These are phyloP conservation scores for Rhizodiscina lignyota DNA, from an alignment of 495 filamentous ascomycete genomes.

Conservation along the genomic window DNA sequence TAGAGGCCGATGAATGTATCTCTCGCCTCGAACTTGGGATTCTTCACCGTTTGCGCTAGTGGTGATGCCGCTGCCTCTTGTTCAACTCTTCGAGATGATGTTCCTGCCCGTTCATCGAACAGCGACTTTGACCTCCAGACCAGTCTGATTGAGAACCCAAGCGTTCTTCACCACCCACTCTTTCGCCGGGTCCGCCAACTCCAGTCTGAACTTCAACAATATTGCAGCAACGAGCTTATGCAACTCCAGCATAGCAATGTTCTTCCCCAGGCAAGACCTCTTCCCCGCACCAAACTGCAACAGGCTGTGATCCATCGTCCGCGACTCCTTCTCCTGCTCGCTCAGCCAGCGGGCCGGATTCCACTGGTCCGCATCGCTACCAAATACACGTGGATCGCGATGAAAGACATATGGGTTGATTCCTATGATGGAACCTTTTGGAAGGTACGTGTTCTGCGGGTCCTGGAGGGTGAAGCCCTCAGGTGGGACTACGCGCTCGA, in stretches of 20 bases:
- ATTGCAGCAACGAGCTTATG: slow-evolving; percentile 7
- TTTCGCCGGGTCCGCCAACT: too few species aligned
- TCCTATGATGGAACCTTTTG: slow-evolving; percentile 6
- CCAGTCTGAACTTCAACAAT: too few species aligned
- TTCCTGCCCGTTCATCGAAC: too few species aligned
- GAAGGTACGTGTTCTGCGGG: slow-evolving; percentile 3
- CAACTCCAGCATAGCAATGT: slow-evolving; percentile 4
- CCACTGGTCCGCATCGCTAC: slow-evolving; percentile 5
- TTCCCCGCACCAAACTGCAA: slow-evolving; percentile 6
- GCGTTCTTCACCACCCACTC: too few species aligned
- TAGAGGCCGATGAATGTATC: too few species aligned
- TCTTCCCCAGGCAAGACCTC: slow-evolving; percentile 4
- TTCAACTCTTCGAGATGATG: background rate
- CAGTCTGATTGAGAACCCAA: too few species aligned
- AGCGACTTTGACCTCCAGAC: too few species aligned
- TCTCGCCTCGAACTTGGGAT: too few species aligned
- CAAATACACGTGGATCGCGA: slow-evolving; percentile 5
- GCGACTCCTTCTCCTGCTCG: background rate
- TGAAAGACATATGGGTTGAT: slow-evolving; percentile 7
- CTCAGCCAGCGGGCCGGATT: slow-evolving; percentile 7
- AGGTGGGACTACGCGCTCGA: slow-evolving; percentile 6
- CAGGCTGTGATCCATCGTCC: slow-evolving; percentile 1
- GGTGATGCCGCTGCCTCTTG: too few species aligned
- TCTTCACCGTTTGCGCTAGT: too few species aligned
- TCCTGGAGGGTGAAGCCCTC: slow-evolving; percentile 2